These are phyloP conservation scores for Chrysanthemum lavandulifolium DNA, from an alignment of 129 eudicot genomes.

Conservation along the genomic window DNA sequence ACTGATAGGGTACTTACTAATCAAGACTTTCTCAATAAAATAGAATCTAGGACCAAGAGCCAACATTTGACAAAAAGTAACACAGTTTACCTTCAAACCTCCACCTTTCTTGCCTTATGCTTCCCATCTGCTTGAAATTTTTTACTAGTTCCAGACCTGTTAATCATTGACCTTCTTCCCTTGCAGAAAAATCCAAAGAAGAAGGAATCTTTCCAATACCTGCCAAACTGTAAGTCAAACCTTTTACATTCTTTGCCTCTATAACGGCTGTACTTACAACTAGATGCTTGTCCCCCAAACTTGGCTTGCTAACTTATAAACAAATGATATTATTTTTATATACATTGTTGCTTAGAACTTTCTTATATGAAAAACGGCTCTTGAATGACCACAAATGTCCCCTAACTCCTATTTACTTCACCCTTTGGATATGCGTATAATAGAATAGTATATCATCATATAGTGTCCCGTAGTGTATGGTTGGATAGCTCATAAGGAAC, in stretches of 20 bases:
- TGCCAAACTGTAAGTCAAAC: slow-evolving; percentile 55
- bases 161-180: slow-evolving; percentile 40
- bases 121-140: slow-evolving; percentile 46
- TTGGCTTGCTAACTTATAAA: slow-evolving; percentile 29
- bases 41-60: slow-evolving; percentile 50
- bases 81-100: slow-evolving; percentile 45
- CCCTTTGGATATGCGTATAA: slow-evolving; percentile 20
- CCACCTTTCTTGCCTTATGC: slow-evolving; percentile 68
- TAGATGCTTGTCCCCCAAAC: slow-evolving; percentile 59
- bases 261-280: slow-evolving; percentile 47
- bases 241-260: slow-evolving; percentile 37
- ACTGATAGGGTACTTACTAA: too few relatives aligned
- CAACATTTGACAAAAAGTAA: slow-evolving; percentile 45
- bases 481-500: too few relatives aligned
- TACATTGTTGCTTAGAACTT: neutral
- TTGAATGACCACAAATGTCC: slow-evolving; percentile 32
- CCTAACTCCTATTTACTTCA: slow-evolving; percentile 20
- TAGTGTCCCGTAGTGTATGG: too few relatives aligned
- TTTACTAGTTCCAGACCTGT: slow-evolving; percentile 26
- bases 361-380: slow-evolving; percentile 12
- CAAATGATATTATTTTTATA: slow-evolving; percentile 22
- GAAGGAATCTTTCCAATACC: slow-evolving; percentile 22
- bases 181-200: slow-evolving; percentile 38
- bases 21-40: slow-evolving; percentile 7
- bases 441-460: neutral